These are phyloP conservation scores for Daldinia concentrica DNA, from an alignment of 495 filamentous ascomycete species.

Conservation along the genomic window DNA sequence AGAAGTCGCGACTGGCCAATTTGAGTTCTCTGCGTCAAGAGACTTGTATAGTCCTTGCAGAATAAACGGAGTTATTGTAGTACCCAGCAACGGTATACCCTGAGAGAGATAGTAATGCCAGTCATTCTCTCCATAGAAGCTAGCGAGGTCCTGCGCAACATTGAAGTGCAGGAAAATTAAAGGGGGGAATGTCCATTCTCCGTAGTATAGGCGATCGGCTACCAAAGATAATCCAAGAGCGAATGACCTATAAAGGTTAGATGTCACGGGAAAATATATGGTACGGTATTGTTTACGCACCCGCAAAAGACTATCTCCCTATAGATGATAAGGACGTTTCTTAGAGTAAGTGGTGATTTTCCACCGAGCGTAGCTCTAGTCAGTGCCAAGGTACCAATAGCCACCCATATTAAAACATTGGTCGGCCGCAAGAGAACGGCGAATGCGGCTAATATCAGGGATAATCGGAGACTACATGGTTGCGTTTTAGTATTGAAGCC, in stretches of 20 bases:
- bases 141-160: conserved; percentile 80
- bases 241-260: conserved; percentile 53
- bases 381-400: conserved; percentile 56
- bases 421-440: conserved; percentile 92
- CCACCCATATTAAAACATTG: conserved; percentile 86
- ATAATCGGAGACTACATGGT: conserved; percentile 66
- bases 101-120: conserved; percentile 94
- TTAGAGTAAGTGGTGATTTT: conserved; percentile 50
- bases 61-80: conserved; percentile 81
- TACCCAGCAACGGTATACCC: conserved; percentile 87
- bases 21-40: conserved; percentile 43
- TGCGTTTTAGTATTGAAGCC: conserved; percentile 15
- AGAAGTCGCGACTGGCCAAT: conserved; percentile 48
- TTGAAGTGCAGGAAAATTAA: conserved; percentile 93
- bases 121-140: conserved; percentile 92
- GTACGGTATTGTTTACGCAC: conserved; percentile 31
- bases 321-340: conserved; percentile 62
- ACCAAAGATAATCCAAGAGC: conserved; percentile 69
- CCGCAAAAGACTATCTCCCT: conserved; percentile 75
- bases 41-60: conserved; percentile 69
- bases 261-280: neutral
- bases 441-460: conserved; percentile 77
- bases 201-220: conserved; percentile 86
- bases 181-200: conserved; percentile 88
- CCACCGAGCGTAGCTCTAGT: conserved; percentile 54